Percentiles rank a stretch among this genome's conserved stretches.
Evolutionary conservation across 1,284 basidiomycete species (phyloP).

Genomic region (Athelia psychrophila): DNA sequence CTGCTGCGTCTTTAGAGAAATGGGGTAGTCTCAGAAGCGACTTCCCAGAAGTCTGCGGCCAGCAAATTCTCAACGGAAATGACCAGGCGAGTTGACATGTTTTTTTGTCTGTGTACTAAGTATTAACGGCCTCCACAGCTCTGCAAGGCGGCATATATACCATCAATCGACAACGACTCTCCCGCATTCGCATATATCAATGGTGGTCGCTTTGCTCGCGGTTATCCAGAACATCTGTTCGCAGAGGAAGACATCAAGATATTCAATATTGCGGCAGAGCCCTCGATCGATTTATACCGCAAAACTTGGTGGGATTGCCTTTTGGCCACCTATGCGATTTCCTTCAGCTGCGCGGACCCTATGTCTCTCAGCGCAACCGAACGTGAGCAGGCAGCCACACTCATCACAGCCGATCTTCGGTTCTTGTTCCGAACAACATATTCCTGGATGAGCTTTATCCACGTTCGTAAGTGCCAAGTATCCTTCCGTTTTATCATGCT

Average conservation of each 20-base stretch:
- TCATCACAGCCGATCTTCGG: conserved; percentile 56
- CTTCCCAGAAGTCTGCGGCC: too few species aligned
- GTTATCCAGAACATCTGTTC: conserved; percentile 27
- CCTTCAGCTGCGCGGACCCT: conserved; percentile 23
- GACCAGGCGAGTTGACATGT: too few species aligned
- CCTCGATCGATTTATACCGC: conserved; percentile 61
- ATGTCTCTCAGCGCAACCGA: conserved; percentile 35
- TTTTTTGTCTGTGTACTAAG: not conserved
- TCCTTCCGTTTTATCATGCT: too few species aligned
- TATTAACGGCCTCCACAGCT: not conserved
- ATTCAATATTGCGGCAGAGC: conserved; percentile 40
- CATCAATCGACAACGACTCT: conserved; percentile 1
- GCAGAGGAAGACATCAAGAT: conserved; percentile 26
- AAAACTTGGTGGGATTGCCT: conserved; percentile 79
- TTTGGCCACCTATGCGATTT: conserved; percentile 47
- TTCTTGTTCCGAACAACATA: conserved; percentile 63
- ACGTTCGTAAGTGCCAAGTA: conserved; percentile 35
- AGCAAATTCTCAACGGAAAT: too few species aligned
- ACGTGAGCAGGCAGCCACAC: conserved; percentile 41
- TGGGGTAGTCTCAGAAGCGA: not conserved
- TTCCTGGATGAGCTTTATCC: conserved; percentile 72
- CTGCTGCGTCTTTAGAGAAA: conserved; percentile 2
- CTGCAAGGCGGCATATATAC: not conserved
- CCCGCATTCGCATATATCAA: conserved; percentile 8
- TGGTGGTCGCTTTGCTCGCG: not conserved